Conservation (phyloP, 1,284 basidiomycete genomes). For the Pseudozyma thailandica region DNA sequence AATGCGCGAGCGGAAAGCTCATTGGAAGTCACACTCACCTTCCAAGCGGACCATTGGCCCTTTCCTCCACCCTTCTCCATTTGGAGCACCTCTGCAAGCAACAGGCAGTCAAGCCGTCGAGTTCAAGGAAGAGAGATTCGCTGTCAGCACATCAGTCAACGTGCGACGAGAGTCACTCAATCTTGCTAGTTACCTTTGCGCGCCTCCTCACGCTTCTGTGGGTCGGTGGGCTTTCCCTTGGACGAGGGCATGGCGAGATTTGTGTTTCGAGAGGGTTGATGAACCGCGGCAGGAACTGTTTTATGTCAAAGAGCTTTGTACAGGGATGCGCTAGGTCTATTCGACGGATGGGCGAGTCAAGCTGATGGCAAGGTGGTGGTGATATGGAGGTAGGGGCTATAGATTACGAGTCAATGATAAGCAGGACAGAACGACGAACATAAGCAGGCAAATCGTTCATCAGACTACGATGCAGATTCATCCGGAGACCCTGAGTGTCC, state of each 20-base stretch:
- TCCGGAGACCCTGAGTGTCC: not conserved
- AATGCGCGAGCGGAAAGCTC: too few species aligned
- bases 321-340: too few species aligned
- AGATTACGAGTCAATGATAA: not conserved
- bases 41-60: slow-evolving; percentile 70
- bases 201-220: slow-evolving; percentile 69
- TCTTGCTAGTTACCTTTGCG: slow-evolving; percentile 57
- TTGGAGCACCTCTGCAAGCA: slow-evolving; percentile 44
- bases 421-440: not conserved
- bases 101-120: not conserved
- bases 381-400: too few species aligned
- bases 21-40: slow-evolving; percentile 17
- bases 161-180: not conserved
- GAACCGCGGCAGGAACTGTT: too few species aligned
- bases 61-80: slow-evolving; percentile 69
- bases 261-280: too few species aligned
- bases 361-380: too few species aligned
- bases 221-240: slow-evolving; percentile 70
- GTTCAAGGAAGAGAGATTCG: not conserved
- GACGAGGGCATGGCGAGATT: slow-evolving; percentile 67
- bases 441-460: not conserved
- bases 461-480: not conserved
- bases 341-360: too few species aligned
- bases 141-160: not conserved
- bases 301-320: too few species aligned